Evolutionary conservation across 176 grass and related monocot species (phyloP).

Genomic region (Oryza officinalis): DNA sequence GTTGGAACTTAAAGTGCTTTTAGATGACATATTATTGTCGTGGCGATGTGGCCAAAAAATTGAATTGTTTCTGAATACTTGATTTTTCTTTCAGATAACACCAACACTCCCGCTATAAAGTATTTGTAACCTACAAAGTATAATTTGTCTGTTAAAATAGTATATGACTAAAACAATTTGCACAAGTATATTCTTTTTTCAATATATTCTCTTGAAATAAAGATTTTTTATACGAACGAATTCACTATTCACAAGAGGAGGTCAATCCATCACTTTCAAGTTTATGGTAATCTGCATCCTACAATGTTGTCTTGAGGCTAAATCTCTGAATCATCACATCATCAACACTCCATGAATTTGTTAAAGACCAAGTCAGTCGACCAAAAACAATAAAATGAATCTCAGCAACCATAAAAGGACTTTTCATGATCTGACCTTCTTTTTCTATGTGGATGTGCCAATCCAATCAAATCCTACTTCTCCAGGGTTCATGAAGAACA

Average conservation of each 20-base stretch:
- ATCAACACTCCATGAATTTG: background rate
- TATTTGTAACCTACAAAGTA: background rate
- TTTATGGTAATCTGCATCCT: constrained; percentile 3
- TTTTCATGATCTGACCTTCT: background rate
- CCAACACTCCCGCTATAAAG: background rate
- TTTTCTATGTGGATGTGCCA: background rate
- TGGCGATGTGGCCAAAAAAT: background rate
- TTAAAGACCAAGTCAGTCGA: background rate
- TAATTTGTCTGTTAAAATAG: background rate
- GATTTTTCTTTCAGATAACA: background rate
- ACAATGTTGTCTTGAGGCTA: background rate
- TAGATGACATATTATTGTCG: too few species aligned
- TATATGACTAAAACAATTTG: background rate
- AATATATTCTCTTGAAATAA: background rate
- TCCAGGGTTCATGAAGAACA: constrained; percentile 28
- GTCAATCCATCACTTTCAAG: background rate
- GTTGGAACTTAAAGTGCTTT: too few species aligned
- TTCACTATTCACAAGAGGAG: background rate
- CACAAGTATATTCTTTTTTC: background rate
- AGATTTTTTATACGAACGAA: background rate
- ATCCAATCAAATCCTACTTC: constrained; percentile 8
- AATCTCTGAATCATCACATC: background rate
- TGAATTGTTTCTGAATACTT: background rate
- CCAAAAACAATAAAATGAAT: background rate
- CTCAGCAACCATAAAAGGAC: background rate